These are phyloP conservation scores for Microsporum ferrugineum DNA, from an alignment of 2,329 filamentous ascomycete species.

Conservation along the genomic window DNA sequence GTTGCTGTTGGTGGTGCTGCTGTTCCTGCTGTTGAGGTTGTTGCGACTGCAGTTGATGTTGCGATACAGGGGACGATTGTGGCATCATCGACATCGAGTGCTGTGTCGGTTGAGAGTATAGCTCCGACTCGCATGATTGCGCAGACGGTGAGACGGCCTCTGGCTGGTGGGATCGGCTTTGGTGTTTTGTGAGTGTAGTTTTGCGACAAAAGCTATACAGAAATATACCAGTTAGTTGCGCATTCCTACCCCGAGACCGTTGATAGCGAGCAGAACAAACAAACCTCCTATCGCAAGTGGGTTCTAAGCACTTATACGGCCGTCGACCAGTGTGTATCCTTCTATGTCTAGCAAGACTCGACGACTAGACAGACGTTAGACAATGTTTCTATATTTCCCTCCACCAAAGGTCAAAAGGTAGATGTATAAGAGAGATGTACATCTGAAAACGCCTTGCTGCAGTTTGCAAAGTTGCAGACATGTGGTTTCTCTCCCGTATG, in stretches of 20 bases:
- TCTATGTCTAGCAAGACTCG: slow-evolving; percentile 17
- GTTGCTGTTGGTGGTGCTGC: slow-evolving; percentile 6
- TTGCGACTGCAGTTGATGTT: neutral
- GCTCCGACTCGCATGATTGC: slow-evolving; percentile 8
- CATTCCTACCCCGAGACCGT: neutral
- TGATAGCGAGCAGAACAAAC: neutral
- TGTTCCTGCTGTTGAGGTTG: neutral
- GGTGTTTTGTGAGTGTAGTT: slow-evolving; percentile 18
- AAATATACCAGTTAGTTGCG: neutral
- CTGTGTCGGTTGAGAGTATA: slow-evolving; percentile 10
- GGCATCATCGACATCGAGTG: slow-evolving; percentile 5
- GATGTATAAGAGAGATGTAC: slow-evolving; percentile 17
- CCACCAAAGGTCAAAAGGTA: neutral
- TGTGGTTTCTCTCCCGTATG: slow-evolving; percentile 37
- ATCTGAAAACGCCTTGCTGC: slow-evolving; percentile 35
- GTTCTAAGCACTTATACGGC: slow-evolving; percentile 17
- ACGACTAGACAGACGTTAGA: slow-evolving; percentile 13
- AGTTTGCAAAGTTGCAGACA: slow-evolving; percentile 33
- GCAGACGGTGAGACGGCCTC: slow-evolving; percentile 8
- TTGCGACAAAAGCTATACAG: slow-evolving; percentile 16
- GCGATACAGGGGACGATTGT: neutral
- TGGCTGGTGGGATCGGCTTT: slow-evolving; percentile 15
- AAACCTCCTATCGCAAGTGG: slow-evolving; percentile 16
- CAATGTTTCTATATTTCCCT: neutral
- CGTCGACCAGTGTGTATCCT: slow-evolving; percentile 18